Base-by-base conservation (phyloP, 225 moss, liverwort and hornwort genomes). In the Marchantia polymorpha region DNA sequence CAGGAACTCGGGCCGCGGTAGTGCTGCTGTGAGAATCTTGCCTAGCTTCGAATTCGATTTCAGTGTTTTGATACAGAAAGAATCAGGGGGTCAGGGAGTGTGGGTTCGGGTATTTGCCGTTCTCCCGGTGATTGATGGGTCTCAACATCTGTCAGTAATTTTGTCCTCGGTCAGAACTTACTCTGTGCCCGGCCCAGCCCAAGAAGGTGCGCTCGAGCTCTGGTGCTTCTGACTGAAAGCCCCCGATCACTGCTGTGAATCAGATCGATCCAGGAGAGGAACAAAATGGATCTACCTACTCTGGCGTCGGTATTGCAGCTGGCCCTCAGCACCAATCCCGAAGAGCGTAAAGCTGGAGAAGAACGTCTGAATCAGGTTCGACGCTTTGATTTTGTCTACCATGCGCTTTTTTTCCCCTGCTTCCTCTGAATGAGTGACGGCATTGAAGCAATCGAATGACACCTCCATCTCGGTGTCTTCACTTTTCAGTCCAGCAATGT, bases 281-380 rank as follows among this genome's bases (percentile, higher is more conserved):
- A 47, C 73, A 64, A 74, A 56, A 99, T 99, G 99, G 99, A 99
- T 93, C 90, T 99, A 84, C 82, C 84, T 64, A 93, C 90, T 27
- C 84, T 99, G 83, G 93, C 90, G 47, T 90, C 93, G 58, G 99
- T 93, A 84, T 75, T 99, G 81, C 99, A 92, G 89, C 92, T 92
- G 31, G 95, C 93, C 74, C 89, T 99, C 61, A 99, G 99, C 87
- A 99, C 99, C 52, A 91, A 88, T 85, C 93, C 93, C 17, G 99
- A 95, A 55, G 99, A 99, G 83, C 92, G 91, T 58, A 99, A 99
- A 81, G 93, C 91, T 19, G 95, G 99, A 71, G 99, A 99, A 78
- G 95, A 99, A 88, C 93, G 93, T 59, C 95, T 99, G 29, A 99
- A 92, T 84, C 95, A 99, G 97, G 97, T 96, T 59, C 10, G 23